Evolutionary conservation across 208 protist genomes (phyloP).

Genomic region (Strigomonas culicis): DNA sequence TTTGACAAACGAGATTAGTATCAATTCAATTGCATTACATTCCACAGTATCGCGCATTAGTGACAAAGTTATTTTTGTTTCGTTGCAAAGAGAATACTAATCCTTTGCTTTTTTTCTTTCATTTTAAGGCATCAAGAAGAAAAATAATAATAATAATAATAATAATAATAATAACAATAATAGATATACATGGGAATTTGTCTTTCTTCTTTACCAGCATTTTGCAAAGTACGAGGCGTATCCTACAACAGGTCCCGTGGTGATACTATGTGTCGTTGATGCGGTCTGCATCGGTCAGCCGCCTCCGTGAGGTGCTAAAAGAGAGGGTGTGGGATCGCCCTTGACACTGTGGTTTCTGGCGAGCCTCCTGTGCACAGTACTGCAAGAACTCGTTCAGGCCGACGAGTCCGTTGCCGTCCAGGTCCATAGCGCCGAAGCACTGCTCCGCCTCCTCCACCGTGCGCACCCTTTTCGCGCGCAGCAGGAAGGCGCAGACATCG

Average conservation of each 20-base stretch:
- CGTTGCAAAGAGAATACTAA: background rate
- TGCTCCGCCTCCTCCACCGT: conserved; percentile 21
- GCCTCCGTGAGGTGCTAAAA: too few relatives aligned
- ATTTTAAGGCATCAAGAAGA: too few relatives aligned
- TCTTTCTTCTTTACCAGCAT: too few relatives aligned
- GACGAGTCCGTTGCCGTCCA: conserved; percentile 37
- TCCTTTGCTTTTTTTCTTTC: conserved; percentile 7
- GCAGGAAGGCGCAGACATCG: conserved; percentile 57
- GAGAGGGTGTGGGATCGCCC: too few relatives aligned
- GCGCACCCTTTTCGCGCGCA: conserved; percentile 36
- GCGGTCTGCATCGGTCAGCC: too few relatives aligned
- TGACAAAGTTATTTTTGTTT: background rate
- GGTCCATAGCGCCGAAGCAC: conserved; percentile 62
- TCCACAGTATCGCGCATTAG: background rate
- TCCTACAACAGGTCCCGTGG: too few relatives aligned
- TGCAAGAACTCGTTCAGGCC: conserved; percentile 75
- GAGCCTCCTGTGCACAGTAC: conserved; percentile 36
- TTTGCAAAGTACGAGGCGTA: too few relatives aligned
- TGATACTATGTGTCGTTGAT: too few relatives aligned
- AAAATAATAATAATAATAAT: too few relatives aligned
- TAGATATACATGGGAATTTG: too few relatives aligned
- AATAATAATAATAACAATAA: background rate
- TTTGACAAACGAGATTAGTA: background rate
- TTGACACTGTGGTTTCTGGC: too few relatives aligned
- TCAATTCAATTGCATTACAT: background rate